Percentiles rank a stretch among this genome's conserved stretches.
These are phyloP conservation scores for Phylloporus sp. DNA, from an alignment of 1,284 basidiomycete species.

Conservation along the genomic window DNA sequence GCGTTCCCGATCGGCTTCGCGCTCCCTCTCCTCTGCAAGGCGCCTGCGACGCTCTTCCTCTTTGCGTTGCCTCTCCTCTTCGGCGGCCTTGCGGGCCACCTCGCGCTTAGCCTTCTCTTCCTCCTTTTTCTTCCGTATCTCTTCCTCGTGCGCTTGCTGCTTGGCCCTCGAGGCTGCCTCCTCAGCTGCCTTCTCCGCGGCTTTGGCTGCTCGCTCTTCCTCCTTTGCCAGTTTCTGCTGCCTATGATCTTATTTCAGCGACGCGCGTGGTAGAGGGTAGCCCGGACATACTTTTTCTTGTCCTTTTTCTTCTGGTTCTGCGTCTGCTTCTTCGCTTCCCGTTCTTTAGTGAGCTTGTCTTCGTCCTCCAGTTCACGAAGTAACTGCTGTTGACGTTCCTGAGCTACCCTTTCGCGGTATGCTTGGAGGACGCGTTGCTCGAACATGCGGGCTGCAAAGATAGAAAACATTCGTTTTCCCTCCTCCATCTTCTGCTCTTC, in stretches of 20 bases:
- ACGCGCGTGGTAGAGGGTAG: not conserved
- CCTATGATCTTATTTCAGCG: conserved; percentile 47
- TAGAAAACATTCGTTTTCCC: conserved; percentile 99
- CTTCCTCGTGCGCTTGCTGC: conserved; percentile 65
- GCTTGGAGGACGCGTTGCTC: conserved; percentile 96
- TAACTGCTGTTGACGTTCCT: conserved; percentile 86
- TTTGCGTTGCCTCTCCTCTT: conserved; percentile 79
- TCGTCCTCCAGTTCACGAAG: conserved; percentile 91
- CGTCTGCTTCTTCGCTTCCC: conserved; percentile 92
- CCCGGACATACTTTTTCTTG: conserved; percentile 76
- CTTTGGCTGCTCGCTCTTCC: conserved; percentile 80
- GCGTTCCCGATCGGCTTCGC: conserved; percentile 67
- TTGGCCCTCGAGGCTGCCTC: conserved; percentile 73
- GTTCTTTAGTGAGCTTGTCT: conserved; percentile 77
- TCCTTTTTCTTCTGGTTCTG: conserved; percentile 99
- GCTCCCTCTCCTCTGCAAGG: conserved; percentile 69
- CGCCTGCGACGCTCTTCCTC: conserved; percentile 80
- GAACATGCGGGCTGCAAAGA: conserved; percentile 99
- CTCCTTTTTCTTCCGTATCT: conserved; percentile 70
- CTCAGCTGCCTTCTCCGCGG: conserved; percentile 83
- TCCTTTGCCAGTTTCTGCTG: conserved; percentile 92
- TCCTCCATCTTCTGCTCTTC: conserved; percentile 97
- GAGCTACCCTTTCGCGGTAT: conserved; percentile 91
- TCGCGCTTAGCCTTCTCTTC: conserved; percentile 77
- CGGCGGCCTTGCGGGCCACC: conserved; percentile 71